These are phyloP conservation scores for Achlya hypogyna DNA, from an alignment of 352 stramenopile species.

Conservation along the genomic window DNA sequence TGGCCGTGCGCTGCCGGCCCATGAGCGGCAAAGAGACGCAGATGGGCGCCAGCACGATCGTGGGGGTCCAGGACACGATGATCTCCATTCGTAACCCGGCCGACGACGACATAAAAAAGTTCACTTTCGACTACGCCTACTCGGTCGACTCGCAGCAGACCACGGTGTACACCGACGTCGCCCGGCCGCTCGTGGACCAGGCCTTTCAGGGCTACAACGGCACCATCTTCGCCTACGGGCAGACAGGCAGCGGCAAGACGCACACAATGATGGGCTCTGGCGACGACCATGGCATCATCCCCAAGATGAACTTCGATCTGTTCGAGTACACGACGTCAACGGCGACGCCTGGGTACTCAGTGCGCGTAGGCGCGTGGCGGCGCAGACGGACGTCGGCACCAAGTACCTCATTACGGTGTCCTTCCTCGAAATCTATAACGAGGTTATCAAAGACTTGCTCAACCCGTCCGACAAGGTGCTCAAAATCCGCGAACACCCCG, in stretches of 20 bases:
- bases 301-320: conserved; percentile 89
- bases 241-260: conserved; percentile 77
- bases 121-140: conserved; percentile 97
- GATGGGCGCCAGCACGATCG: conserved; percentile 79
- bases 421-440: conserved; percentile 98
- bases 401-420: conserved; percentile 91
- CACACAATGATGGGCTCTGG: conserved; percentile 88
- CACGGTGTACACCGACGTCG: conserved; percentile 88
- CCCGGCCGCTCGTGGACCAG: conserved; percentile 71
- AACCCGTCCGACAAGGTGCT: conserved; percentile 87
- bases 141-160: conserved; percentile 88
- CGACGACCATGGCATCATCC: conserved; percentile 89
- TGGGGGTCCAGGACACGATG: conserved; percentile 84
- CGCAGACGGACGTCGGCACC: conserved; percentile 50
- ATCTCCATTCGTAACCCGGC: conserved; percentile 84
- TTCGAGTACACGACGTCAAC: conserved; percentile 89
- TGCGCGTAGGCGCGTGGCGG: conserved; percentile 27
- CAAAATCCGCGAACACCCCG: conserved; percentile 87
- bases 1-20: conserved; percentile 94
- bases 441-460: conserved; percentile 95
- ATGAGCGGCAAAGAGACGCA: conserved; percentile 93
- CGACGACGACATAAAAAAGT: conserved; percentile 87
- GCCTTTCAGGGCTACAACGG: conserved; percentile 94
- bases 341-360: conserved; percentile 30
- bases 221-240: conserved; percentile 95